Percentiles rank a stretch among this genome's conserved stretches.
These are phyloP conservation scores for Earliella scabrosa DNA, from an alignment of 1,284 basidiomycete species.

Conservation along the genomic window DNA sequence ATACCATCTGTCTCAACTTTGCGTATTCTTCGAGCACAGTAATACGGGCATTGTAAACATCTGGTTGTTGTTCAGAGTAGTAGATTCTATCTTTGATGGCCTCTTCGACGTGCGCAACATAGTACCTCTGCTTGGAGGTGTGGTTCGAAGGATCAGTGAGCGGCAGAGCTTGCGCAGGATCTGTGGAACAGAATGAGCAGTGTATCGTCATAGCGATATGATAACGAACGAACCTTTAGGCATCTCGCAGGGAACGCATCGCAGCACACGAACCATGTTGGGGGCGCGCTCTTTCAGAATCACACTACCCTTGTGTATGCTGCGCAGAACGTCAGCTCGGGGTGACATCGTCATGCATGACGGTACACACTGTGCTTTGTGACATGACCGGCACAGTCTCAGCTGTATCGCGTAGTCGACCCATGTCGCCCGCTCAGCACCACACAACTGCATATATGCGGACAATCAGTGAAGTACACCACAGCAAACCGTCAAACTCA, in stretches of 20 bases:
- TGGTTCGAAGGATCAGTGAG: no score
- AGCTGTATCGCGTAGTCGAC: slow-evolving; percentile 13
- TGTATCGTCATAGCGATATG: no score
- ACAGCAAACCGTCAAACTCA: slow-evolving; percentile 1
- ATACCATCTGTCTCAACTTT: not conserved
- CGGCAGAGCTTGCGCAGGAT: no score
- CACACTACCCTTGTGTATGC: not conserved
- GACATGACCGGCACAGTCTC: slow-evolving; percentile 8
- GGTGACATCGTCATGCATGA: not conserved
- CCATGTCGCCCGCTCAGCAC: slow-evolving; percentile 1
- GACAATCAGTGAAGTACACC: not conserved
- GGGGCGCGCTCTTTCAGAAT: not conserved
- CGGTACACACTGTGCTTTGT: slow-evolving; percentile 9
- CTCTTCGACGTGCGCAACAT: not conserved
- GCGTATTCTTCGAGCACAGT: not conserved
- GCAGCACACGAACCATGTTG: not conserved
- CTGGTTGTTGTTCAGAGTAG: no score
- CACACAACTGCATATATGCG: slow-evolving; percentile 2
- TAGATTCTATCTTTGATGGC: no score
- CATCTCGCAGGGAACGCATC: not conserved
- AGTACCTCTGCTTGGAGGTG: no score
- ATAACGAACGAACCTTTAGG: not conserved
- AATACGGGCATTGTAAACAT: not conserved
- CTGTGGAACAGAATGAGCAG: no score
- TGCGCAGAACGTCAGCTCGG: not conserved